phyloP scores from a whole-genome alignment of 495 filamentous ascomycete genomes.

The Penicillium diatomitis region DNA sequence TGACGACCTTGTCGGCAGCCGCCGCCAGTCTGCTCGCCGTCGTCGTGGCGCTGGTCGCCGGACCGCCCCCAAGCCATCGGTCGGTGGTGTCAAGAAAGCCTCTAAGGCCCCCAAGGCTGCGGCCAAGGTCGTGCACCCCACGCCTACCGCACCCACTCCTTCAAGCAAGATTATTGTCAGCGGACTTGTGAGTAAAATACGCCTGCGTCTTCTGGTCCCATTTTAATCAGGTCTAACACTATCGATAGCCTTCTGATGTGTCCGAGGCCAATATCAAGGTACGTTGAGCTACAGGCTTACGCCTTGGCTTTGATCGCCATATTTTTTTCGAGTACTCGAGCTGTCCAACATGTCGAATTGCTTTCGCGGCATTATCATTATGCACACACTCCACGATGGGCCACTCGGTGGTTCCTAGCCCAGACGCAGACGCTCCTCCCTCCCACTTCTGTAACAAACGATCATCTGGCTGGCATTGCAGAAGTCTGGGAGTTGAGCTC shows the following conservation, averaged over 20 bases:
- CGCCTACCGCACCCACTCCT: slow-evolving; percentile 50
- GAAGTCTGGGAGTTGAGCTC: slow-evolving; percentile 39
- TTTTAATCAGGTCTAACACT: slow-evolving; percentile 32
- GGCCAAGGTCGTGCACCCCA: slow-evolving; percentile 56
- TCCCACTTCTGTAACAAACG: slow-evolving; percentile 21
- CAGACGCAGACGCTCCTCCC: slow-evolving; percentile 34
- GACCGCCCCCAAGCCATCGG: slow-evolving; percentile 43
- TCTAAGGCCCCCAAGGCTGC: slow-evolving; percentile 51
- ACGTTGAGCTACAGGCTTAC: slow-evolving; percentile 70
- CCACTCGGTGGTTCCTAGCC: slow-evolving; percentile 19
- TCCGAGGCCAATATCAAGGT: slow-evolving; percentile 96
- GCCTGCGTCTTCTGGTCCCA: neutral
- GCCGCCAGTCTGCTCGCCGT: slow-evolving; percentile 45
- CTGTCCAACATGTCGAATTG: slow-evolving; percentile 29
- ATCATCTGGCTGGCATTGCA: slow-evolving; percentile 22
- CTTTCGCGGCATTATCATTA: slow-evolving; percentile 22
- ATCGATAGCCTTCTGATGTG: slow-evolving; percentile 77
- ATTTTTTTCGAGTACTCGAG: slow-evolving; percentile 37
- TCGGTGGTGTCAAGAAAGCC: slow-evolving; percentile 82
- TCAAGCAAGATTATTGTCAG: slow-evolving; percentile 92
- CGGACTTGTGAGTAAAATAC: slow-evolving; percentile 68
- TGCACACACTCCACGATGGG: slow-evolving; percentile 5
- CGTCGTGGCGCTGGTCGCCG: slow-evolving; percentile 43
- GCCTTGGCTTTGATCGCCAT: slow-evolving; percentile 48
- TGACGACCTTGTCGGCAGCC: slow-evolving; percentile 85